Conservation (phyloP, 768 basidiomycete genomes). For the Boletus subparvulus region DNA sequence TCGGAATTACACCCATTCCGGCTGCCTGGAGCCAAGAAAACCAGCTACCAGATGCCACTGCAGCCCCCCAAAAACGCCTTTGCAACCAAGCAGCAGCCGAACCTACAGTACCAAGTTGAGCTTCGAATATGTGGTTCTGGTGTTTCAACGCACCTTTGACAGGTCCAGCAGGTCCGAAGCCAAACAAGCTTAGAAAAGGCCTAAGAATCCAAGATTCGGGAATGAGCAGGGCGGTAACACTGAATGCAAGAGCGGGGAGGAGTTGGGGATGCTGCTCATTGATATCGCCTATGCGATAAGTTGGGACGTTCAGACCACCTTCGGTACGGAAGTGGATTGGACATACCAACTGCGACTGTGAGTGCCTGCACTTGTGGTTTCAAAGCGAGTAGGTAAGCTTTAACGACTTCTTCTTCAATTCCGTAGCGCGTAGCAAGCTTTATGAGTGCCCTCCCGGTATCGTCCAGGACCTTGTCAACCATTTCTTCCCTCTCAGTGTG, state of each 20-base stretch:
- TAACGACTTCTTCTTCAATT: conserved; percentile 5
- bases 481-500: conserved; percentile 3
- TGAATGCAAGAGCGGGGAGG: neutral
- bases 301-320: neutral
- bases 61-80: neutral
- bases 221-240: conserved; percentile 5
- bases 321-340: neutral
- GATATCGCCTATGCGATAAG: conserved; percentile 11
- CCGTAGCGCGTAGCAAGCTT: conserved; percentile 1
- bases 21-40: conserved; percentile 17
- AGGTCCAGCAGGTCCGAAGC: conserved; percentile 17
- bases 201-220: conserved; percentile 15
- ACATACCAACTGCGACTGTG: conserved; percentile 11
- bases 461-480: conserved; percentile 8
- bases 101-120: neutral
- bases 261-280: conserved; percentile 13
- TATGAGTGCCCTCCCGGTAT: neutral
- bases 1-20: conserved; percentile 8
- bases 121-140: neutral
- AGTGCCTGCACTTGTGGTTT: conserved; percentile 7
- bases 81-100: conserved; percentile 17
- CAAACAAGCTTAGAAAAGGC: conserved; percentile 12
- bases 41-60: conserved; percentile 5
- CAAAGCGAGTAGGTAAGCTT: neutral
- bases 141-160: conserved; percentile 4